phyloP scores from a whole-genome alignment of 202 grass and related monocot species.

The Dendrocalamus latiflorus region DNA sequence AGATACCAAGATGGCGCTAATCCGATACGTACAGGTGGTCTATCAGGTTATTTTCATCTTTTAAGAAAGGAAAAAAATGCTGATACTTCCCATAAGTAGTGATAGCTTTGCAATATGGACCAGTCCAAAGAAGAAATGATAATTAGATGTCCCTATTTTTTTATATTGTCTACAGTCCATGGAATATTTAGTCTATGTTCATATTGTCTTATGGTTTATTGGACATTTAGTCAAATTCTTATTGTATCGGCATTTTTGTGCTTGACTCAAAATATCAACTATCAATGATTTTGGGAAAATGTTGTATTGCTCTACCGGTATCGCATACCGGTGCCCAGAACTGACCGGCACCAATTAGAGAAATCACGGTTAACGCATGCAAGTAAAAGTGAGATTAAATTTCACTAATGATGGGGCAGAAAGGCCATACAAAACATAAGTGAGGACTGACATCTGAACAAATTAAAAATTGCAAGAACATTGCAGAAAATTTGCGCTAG shows the following conservation, averaged over 20 bases:
- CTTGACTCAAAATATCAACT: background rate
- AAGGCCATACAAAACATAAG: background rate
- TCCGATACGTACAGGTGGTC: background rate
- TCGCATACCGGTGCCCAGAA: background rate
- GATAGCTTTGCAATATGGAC: background rate
- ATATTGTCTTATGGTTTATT: background rate
- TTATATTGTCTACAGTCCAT: conserved; percentile 3
- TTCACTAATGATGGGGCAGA: background rate
- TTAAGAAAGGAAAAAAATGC: background rate
- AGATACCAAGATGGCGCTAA: background rate
- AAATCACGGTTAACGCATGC: background rate
- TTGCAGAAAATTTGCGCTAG: background rate
- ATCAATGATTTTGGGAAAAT: background rate
- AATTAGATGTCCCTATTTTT: background rate
- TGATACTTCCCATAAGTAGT: background rate
- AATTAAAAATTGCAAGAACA: background rate
- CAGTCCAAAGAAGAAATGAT: background rate
- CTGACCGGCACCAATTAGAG: background rate
- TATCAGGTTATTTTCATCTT: background rate
- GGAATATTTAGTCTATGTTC: background rate
- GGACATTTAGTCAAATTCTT: background rate
- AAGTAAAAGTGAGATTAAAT: background rate
- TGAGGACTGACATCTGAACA: background rate
- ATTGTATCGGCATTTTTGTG: background rate
- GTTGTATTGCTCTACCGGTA: background rate